phyloP scores from a whole-genome alignment of 805 yeast species.

The Myxozyma geophila region DNA sequence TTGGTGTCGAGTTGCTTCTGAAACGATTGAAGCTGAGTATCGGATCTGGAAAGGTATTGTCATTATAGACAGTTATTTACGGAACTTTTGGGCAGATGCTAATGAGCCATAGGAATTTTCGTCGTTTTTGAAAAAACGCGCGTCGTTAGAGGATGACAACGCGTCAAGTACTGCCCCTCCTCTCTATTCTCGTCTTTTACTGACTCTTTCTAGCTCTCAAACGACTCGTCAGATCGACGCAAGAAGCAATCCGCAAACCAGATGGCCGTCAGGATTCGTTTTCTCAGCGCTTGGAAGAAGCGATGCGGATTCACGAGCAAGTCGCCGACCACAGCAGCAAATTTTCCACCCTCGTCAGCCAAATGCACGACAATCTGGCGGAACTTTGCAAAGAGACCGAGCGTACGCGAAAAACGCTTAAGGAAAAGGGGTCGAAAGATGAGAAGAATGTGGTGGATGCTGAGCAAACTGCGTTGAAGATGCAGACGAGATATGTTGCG shows the following conservation, averaged over 20 bases:
- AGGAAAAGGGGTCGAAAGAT: constrained; percentile 78
- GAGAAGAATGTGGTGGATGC: constrained; percentile 88
- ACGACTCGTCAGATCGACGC: constrained; percentile 66
- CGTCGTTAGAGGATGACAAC: constrained; percentile 77
- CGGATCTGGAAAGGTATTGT: constrained; percentile 75
- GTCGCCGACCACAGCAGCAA: constrained; percentile 65
- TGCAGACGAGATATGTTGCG: constrained; percentile 74
- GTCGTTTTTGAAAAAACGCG: constrained; percentile 76
- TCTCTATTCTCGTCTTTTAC: neutral
- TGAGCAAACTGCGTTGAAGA: constrained; percentile 83
- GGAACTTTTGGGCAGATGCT: neutral
- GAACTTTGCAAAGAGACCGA: constrained; percentile 73
- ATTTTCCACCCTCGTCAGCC: constrained; percentile 76
- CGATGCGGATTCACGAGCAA: constrained; percentile 79
- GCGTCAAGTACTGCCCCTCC: constrained; percentile 20
- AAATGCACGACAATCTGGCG: constrained; percentile 82
- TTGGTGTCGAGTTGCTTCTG: constrained; percentile 74
- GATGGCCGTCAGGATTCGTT: constrained; percentile 68
- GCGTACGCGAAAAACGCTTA: constrained; percentile 71
- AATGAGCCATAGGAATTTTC: constrained; percentile 55
- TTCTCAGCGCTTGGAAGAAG: constrained; percentile 63
- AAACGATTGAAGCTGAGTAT: constrained; percentile 77
- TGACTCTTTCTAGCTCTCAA: constrained; percentile 55
- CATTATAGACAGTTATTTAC: too few relatives aligned
- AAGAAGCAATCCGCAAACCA: constrained; percentile 54